Percentiles rank a stretch among this genome's conserved stretches.
These are phyloP conservation scores for Cystofilobasidium bisporidii DNA, from an alignment of 768 basidiomycete species.

Conservation along the genomic window DNA sequence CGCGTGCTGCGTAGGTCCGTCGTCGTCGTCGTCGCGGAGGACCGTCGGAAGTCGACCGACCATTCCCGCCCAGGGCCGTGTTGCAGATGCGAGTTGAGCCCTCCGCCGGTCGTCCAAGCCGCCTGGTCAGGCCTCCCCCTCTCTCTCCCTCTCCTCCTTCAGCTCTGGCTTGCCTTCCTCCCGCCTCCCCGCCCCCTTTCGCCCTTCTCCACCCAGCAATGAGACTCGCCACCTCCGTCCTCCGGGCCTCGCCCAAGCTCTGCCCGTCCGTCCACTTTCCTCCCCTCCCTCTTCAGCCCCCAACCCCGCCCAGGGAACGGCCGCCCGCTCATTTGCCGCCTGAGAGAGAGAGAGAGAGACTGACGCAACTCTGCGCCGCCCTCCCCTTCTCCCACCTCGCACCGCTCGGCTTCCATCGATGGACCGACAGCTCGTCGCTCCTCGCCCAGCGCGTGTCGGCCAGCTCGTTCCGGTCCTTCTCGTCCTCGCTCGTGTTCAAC, in stretches of 20 bases:
- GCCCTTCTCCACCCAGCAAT: background rate
- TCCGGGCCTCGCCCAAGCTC: constrained; percentile 17
- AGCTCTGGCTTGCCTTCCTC: too few relatives aligned
- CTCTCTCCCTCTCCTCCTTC: background rate
- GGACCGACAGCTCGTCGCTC: constrained; percentile 5
- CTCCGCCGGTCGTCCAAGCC: too few relatives aligned
- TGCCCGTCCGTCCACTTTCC: constrained; percentile 1
- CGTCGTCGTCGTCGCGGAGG: too few relatives aligned
- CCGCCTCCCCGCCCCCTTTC: background rate
- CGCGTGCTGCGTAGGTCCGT: too few relatives aligned
- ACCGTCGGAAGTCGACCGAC: too few relatives aligned
- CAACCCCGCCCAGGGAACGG: background rate
- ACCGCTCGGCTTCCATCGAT: background rate
- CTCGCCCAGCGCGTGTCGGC: constrained; percentile 14
- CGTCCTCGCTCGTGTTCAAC: constrained; percentile 11
- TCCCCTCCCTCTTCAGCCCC: background rate
- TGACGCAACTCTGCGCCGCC: background rate
- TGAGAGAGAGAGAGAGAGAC: background rate
- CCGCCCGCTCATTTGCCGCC: background rate
- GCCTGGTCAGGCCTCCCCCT: too few relatives aligned
- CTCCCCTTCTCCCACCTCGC: background rate
- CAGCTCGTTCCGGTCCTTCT: constrained; percentile 19
- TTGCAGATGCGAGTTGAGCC: too few relatives aligned
- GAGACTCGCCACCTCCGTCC: constrained; percentile 19
- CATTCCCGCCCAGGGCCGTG: too few relatives aligned